Evolutionary conservation across 2,329 filamentous ascomycete genomes (phyloP).

Genomic region (Nothophoma quercina): DNA sequence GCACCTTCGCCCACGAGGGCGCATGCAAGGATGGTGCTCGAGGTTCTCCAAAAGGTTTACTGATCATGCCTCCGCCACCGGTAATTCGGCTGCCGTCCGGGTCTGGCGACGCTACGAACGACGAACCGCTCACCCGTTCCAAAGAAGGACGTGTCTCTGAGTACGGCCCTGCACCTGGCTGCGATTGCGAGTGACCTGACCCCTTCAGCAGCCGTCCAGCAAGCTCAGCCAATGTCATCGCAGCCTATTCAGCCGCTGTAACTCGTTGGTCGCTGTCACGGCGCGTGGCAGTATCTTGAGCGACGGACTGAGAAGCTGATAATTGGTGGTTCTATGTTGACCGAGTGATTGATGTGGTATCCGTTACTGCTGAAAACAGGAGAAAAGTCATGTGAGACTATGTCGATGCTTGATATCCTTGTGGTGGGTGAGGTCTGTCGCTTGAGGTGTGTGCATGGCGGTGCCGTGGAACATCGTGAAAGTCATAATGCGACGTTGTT

Average conservation of each 20-base stretch:
- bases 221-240: conserved; percentile 40
- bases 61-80: conserved; percentile 36
- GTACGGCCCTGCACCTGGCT: conserved; percentile 29
- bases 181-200: conserved; percentile 41
- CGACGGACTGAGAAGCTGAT: conserved; percentile 36
- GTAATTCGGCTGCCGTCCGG: conserved; percentile 19
- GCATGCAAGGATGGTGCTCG: conserved; percentile 33
- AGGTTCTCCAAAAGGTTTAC: conserved; percentile 33
- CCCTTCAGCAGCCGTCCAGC: conserved; percentile 46
- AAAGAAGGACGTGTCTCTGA: conserved; percentile 25
- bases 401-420: conserved; percentile 49
- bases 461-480: conserved; percentile 4
- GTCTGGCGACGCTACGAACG: conserved; percentile 19
- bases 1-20: conserved; percentile 46
- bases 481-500: neutral
- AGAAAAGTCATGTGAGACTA: conserved; percentile 50
- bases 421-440: conserved; percentile 33
- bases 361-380: conserved; percentile 45
- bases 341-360: conserved; percentile 46
- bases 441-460: conserved; percentile 33
- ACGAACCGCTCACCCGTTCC: conserved; percentile 24
- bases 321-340: conserved; percentile 38
- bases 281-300: conserved; percentile 25
- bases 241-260: conserved; percentile 34
- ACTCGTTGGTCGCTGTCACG: conserved; percentile 7